Conservation (phyloP, 176 grass and related monocot genomes). For the Miscanthus lutarioriparius region DNA sequence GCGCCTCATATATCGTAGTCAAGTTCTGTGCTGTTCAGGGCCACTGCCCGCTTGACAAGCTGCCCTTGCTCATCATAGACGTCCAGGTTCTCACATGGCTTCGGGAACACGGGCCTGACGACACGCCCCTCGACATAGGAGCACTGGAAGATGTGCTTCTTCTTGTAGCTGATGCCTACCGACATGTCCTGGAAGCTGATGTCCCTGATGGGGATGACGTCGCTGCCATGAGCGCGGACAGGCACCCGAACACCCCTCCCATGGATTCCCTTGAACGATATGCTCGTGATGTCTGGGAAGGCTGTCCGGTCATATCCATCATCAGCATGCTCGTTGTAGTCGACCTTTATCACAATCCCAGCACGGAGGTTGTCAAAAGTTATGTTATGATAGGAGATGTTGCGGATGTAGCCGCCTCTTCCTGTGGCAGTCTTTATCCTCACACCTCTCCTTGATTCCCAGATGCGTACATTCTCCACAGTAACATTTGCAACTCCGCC, state of each 20-base stretch:
- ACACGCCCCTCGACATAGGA: conserved; percentile 66
- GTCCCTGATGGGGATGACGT: conserved; percentile 68
- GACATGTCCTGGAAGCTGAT: conserved; percentile 75
- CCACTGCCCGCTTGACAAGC: conserved; percentile 48
- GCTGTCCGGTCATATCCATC: conserved; percentile 64
- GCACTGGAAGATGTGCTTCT: conserved; percentile 95
- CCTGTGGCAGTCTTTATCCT: conserved; percentile 84
- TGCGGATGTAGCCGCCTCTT: conserved; percentile 73
- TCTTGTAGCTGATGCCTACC: conserved; percentile 92
- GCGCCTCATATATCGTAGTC: conserved; percentile 81
- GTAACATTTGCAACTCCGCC: conserved; percentile 80
- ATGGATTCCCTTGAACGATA: conserved; percentile 73
- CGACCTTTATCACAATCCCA: conserved; percentile 72
- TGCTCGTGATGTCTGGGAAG: conserved; percentile 55
- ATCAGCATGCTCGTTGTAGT: conserved; percentile 94
- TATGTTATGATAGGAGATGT: conserved; percentile 74
- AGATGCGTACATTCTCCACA: conserved; percentile 69
- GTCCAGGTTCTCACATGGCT: conserved; percentile 84
- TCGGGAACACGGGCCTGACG: conserved; percentile 65
- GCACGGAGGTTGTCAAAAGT: conserved; percentile 66
- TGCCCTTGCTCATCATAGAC: conserved; percentile 52
- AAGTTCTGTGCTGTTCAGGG: conserved; percentile 59
- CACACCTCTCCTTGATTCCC: conserved; percentile 71
- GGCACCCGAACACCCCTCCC: conserved; percentile 85
- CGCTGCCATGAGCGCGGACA: conserved; percentile 78